Percentiles rank a stretch among this genome's conserved stretches.
phyloP scores from a whole-genome alignment of 495 filamentous ascomycete genomes.

The Immersiella caudata region DNA sequence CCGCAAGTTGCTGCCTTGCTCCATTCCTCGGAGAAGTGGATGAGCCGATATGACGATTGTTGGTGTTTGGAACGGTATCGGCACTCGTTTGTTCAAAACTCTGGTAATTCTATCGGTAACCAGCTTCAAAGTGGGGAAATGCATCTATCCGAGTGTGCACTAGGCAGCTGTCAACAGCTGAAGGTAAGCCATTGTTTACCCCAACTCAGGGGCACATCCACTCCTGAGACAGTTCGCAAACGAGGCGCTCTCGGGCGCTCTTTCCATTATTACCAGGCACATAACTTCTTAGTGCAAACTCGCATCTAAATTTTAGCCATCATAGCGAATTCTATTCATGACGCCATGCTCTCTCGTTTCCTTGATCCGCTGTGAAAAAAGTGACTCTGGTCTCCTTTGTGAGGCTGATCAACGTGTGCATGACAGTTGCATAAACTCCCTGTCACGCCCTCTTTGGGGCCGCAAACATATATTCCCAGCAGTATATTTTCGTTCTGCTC shows the following conservation, averaged over 20 bases:
- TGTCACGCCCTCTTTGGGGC: background rate
- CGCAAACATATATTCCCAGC: slow-evolving; percentile 3
- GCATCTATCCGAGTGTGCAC: background rate
- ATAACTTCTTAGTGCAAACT: background rate
- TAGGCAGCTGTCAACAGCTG: background rate
- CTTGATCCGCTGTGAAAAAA: background rate
- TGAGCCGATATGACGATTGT: slow-evolving; percentile 15
- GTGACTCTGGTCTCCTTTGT: background rate
- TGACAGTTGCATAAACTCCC: background rate
- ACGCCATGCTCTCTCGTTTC: background rate
- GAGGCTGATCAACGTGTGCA: background rate
- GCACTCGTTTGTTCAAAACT: background rate
- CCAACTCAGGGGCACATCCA: background rate
- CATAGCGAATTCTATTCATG: no score
- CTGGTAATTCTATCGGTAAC: background rate
- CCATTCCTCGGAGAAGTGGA: slow-evolving; percentile 8
- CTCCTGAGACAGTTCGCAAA: background rate
- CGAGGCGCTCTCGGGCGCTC: background rate
- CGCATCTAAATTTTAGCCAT: background rate
- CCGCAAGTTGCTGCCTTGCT: slow-evolving; percentile 21
- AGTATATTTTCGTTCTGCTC: background rate
- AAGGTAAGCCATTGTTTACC: background rate
- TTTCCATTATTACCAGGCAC: no score
- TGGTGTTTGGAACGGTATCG: slow-evolving; percentile 4
- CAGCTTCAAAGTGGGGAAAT: background rate